These are phyloP conservation scores for Lolium multiflorum DNA, from an alignment of 176 grass and related monocot species.

Conservation along the genomic window DNA sequence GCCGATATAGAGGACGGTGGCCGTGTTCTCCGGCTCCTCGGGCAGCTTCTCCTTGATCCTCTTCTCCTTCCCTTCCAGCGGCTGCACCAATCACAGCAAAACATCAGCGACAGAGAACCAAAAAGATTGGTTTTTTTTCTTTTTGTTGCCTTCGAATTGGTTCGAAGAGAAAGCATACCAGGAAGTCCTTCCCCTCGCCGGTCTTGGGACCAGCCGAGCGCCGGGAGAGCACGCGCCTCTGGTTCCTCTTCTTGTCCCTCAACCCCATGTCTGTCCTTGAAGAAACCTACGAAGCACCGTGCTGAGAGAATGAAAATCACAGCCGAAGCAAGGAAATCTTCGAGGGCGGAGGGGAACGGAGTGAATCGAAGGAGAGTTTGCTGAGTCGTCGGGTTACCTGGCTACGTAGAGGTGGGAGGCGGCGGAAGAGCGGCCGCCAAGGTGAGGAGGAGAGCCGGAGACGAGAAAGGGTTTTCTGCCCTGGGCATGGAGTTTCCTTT, in stretches of 20 bases:
- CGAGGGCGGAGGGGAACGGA: not conserved
- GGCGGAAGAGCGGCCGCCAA: not conserved
- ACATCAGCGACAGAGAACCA: not conserved
- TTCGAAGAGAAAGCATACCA: constrained; percentile 30
- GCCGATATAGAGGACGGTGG: constrained; percentile 81
- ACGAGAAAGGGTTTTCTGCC: no score
- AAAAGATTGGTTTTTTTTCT: not conserved
- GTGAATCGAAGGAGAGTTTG: not conserved
- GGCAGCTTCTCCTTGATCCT: constrained; percentile 46
- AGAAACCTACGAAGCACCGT: not conserved
- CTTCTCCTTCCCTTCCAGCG: constrained; percentile 66
- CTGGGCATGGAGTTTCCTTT: no score
- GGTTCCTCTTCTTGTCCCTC: constrained; percentile 63
- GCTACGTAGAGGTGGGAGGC: not conserved
- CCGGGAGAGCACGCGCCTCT: constrained; percentile 65
- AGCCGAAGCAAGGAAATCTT: not conserved
- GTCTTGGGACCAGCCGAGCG: constrained; percentile 40
- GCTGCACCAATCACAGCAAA: constrained; percentile 43
- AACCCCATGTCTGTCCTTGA: constrained; percentile 42
- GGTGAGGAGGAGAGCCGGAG: not conserved
- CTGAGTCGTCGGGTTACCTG: not conserved
- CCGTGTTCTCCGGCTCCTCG: constrained; percentile 62
- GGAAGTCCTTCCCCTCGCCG: constrained; percentile 56
- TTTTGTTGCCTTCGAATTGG: not conserved
- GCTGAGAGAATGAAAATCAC: not conserved